Evolutionary conservation across 129 eudicot genomes (phyloP), one percentile per base, ranked within the genome.

Genomic region (Silybum marianum): DNA sequence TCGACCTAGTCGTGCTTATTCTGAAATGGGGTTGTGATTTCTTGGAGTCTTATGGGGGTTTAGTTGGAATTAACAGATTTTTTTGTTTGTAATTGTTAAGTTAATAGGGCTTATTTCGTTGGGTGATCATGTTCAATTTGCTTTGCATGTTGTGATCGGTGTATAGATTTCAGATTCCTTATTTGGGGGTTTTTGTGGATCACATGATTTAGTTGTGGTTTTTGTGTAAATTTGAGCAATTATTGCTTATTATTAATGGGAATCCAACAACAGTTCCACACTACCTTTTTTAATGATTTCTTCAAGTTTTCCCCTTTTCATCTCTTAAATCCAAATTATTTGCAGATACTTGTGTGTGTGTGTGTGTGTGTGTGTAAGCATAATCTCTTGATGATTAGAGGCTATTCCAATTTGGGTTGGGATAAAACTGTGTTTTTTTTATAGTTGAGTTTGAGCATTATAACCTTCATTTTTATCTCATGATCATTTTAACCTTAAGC

Each of bases 121-220:
- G 2, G 13, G 54, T 44, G 54, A 44, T 44, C 54, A 10, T 44
- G 23, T 58, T 58, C 23, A 34, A 82, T 82, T 82, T 82, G 81
- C 66, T 69, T 54, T 83, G 82, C 82, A 83, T 83, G 86, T 77
- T 42, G 58, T 40, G 85, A 76, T 82, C 81, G 81, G 77, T 71
- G 78, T 39, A 9, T 72, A 28, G 86, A 77, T 83, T 83, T 82
- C 9, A 48, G 82, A 71, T 82, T 67, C 23, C 34, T 66, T 66
- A 21, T 46, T 71, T 77, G 14, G 82, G 86, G 69, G 82, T 58
- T 80, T 80, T 80, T 78, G 83, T 73, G 86, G 86, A 72, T 83
- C 83, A 72, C 36, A 36, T 23, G 67, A 44, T 78, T 78, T 78
- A 36, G 30, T 42, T 83, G 78, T 77, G 78, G 28, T n/a, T 83